Evolutionary conservation across 306 rosid species (phyloP), one percentile per base, ranked within the genome.

Genomic region (Chamaecrista fasciculata): DNA sequence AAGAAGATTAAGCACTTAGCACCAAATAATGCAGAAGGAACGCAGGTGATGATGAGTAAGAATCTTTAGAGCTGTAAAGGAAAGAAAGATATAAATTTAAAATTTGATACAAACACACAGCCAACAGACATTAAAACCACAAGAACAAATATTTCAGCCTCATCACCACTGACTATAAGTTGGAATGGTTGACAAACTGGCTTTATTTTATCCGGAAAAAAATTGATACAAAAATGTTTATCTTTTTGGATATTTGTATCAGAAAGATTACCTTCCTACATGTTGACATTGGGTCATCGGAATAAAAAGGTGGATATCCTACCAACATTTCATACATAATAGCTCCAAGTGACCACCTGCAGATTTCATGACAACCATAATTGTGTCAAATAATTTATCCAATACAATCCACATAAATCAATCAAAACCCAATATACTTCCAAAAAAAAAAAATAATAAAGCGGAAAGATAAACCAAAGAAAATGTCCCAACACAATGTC

Each of bases 321-420:
- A 94, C 96, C 15, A 94, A 76, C 99, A 94, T 94, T 87, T 94
- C 99, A 81, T 82, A 94, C 99, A 91, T 91, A 53, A 94, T 94
- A 76, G 99, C 99, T 70, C 99, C 99, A 76, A 94, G 97, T 68
- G 99, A 94, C 99, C 99, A 94, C 99, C 99, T 94, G 79, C 1
- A 10, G 58, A 64, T 58, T 76, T 40, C 40, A 62, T 24, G 56
- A 53, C 29, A 72, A 51, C 44, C 49, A 48, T 50, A 50, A 58
- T 34, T 42, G 16, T 40, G 14, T 74, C 77, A 57, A 11, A 72
- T 60, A 25, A 55, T 19, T 12, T n/a, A 29, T 60, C 24, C 46
- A 11, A 43, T 36, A 19, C 59, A 72, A 11, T 80, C 14, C 10
- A 19, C 51, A 20, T 52, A 23, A 60, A 61, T 68, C 20, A 44